These are phyloP conservation scores for Zasmidium angulare DNA, from an alignment of 2,329 filamentous ascomycete species.

Conservation along the genomic window DNA sequence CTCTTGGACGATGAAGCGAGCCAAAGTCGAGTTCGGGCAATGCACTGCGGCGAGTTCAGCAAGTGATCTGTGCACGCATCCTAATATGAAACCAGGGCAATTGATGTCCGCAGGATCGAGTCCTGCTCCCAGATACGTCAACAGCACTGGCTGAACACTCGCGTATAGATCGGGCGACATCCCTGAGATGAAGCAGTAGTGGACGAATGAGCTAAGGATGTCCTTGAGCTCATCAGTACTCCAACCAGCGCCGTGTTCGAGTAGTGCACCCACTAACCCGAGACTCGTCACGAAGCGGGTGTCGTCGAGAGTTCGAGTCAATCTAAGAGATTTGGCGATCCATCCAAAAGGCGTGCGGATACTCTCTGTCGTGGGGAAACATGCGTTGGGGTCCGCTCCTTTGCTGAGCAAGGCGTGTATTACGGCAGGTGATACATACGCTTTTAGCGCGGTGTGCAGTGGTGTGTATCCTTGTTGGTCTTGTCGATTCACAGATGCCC, in stretches of 20 bases:
- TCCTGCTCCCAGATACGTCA: not conserved
- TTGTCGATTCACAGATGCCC: not conserved
- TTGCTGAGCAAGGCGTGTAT: not conserved
- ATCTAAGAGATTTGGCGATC: not conserved
- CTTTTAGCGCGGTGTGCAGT: not conserved
- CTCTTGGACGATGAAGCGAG: not conserved
- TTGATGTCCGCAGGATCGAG: not conserved
- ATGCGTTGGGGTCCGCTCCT: not conserved
- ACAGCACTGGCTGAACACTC: not conserved
- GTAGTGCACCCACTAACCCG: not conserved
- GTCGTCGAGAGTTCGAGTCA: too few relatives aligned
- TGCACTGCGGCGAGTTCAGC: not conserved
- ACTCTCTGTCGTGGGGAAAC: not conserved
- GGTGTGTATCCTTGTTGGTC: not conserved
- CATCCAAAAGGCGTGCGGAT: not conserved
- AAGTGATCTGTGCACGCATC: not conserved
- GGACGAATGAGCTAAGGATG: not conserved
- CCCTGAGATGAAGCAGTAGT: not conserved
- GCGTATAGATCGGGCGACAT: not conserved
- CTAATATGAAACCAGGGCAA: too few relatives aligned
- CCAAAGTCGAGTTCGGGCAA: not conserved
- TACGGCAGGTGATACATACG: not conserved
- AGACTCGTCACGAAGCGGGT: not conserved
- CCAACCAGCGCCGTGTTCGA: not conserved
- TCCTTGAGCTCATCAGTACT: not conserved